Conservation (phyloP, 2,329 filamentous ascomycete genomes). For the Paraphaeosphaeria sporulosa region DNA sequence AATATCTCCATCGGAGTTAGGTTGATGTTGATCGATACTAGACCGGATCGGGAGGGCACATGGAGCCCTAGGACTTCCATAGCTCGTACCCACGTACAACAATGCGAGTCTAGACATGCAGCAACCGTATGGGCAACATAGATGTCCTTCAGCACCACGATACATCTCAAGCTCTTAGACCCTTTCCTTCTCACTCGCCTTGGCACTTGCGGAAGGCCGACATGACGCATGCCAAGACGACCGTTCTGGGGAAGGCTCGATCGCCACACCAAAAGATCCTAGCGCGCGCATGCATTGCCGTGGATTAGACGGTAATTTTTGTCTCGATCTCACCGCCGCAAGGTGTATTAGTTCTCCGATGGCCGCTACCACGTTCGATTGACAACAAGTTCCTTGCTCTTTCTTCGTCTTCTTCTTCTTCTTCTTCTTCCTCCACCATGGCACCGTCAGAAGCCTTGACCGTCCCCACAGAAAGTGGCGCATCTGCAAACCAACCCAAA, state of each 20-base stretch:
- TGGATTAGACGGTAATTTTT: not conserved
- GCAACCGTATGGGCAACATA: not conserved
- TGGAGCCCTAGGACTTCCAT: not conserved
- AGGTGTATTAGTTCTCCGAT: not conserved
- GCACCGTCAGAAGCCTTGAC: conserved; percentile 30
- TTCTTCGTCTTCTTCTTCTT: not conserved
- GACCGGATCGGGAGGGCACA: not conserved
- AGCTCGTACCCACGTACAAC: not conserved
- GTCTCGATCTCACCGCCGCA: conserved; percentile 5
- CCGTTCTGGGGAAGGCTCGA: not conserved
- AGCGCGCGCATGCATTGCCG: not conserved
- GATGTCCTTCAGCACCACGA: not conserved
- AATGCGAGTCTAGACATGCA: not conserved
- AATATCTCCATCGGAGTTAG: not conserved
- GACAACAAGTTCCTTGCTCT: not conserved
- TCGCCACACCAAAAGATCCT: not conserved
- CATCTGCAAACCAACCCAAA: conserved; percentile 25
- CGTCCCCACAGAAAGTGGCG: conserved; percentile 25
- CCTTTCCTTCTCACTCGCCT: not conserved
- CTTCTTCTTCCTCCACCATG: conserved; percentile 17
- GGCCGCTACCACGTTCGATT: not conserved
- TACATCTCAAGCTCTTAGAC: not conserved
- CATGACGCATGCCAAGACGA: conserved; percentile 10
- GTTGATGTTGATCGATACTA: not conserved
- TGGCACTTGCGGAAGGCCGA: not conserved